Conservation (phyloP, 805 yeast species). For the Sugiyamaella smithiae region DNA sequence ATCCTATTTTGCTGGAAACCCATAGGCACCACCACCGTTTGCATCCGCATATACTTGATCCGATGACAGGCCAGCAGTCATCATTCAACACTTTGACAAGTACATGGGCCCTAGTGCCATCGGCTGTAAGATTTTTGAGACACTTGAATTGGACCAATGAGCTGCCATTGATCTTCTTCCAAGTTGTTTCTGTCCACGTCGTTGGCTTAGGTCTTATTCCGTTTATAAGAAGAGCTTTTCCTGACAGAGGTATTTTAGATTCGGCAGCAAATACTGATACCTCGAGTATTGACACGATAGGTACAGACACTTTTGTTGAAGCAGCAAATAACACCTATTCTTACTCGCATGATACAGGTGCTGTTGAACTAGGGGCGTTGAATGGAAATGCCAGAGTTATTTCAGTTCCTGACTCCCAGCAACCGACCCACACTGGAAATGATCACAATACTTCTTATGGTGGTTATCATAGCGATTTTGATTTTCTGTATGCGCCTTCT, state of each 20-base stretch:
- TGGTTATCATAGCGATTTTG: conserved; percentile 17
- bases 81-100: conserved; percentile 23
- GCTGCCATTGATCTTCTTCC: conserved; percentile 26
- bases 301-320: conserved; percentile 8
- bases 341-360: background rate
- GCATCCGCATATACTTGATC: conserved; percentile 5
- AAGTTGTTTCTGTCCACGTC: conserved; percentile 35
- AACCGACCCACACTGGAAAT: conserved; percentile 1
- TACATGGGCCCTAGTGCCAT: conserved; percentile 24
- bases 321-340: background rate
- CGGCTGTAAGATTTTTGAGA: conserved; percentile 21
- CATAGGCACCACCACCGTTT: conserved; percentile 1
- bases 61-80: background rate
- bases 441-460: conserved; percentile 1
- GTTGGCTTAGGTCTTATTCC: conserved; percentile 32
- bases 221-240: conserved; percentile 26
- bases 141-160: conserved; percentile 30
- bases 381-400: conserved; percentile 7
- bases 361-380: background rate
- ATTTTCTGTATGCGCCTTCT: conserved; percentile 23
- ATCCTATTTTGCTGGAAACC: conserved; percentile 7
- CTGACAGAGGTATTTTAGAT: conserved; percentile 19
- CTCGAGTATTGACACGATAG: conserved; percentile 16
- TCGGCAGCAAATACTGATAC: conserved; percentile 19
- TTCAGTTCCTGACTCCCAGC: conserved; percentile 7